A percentile compares a stretch with the other conserved stretches of the same genome.
These are phyloP conservation scores for Talaromyces rugulosus DNA, from an alignment of 2,329 filamentous ascomycete genomes.

Conservation along the genomic window DNA sequence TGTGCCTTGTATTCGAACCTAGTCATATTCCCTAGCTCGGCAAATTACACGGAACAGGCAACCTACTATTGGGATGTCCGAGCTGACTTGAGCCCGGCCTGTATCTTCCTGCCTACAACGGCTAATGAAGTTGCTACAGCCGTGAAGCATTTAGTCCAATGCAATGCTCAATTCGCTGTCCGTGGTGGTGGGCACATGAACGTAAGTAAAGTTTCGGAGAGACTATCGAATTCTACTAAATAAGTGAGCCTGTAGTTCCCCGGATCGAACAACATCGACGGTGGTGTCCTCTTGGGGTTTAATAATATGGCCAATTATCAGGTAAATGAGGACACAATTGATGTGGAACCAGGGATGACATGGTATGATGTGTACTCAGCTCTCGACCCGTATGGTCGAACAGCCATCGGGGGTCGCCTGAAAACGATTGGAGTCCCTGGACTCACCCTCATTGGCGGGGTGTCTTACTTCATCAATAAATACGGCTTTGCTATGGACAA, in stretches of 20 bases:
- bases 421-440: constrained; percentile 34
- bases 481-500: constrained; percentile 33
- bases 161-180: constrained; percentile 47
- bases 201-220: not conserved
- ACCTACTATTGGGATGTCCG: constrained; percentile 25
- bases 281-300: constrained; percentile 27
- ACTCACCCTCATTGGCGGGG: constrained; percentile 31
- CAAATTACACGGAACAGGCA: constrained; percentile 21
- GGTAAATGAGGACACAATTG: constrained; percentile 21
- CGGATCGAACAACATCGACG: constrained; percentile 27
- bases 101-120: constrained; percentile 26
- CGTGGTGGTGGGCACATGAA: constrained; percentile 52
- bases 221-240: too few species aligned
- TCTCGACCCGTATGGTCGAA: constrained; percentile 21
- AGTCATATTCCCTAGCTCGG: constrained; percentile 11
- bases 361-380: constrained; percentile 29
- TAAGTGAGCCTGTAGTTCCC: constrained; percentile 10
- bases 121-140: constrained; percentile 23
- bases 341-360: constrained; percentile 22
- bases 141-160: constrained; percentile 18
- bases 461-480: constrained; percentile 28
- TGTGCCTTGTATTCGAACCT: not conserved
- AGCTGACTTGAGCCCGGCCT: constrained; percentile 22
- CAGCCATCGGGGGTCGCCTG: constrained; percentile 28
- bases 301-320: constrained; percentile 17